phyloP scores from a whole-genome alignment of 2,329 filamentous ascomycete genomes.

The Claviceps purpurea region DNA sequence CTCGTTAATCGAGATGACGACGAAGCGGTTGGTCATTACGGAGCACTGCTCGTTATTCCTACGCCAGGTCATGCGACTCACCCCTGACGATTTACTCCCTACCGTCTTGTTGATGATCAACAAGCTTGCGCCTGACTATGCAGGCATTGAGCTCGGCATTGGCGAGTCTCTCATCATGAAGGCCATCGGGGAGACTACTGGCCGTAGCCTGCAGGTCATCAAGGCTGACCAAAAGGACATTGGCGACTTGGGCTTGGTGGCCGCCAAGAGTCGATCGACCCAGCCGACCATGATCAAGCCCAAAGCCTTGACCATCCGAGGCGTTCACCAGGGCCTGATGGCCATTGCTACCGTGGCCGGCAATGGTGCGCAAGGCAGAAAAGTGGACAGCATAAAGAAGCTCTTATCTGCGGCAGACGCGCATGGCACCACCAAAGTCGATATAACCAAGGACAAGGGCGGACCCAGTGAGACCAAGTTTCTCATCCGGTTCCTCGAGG shows the following conservation, averaged over 20 bases:
- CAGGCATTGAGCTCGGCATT: slow-evolving; percentile 94
- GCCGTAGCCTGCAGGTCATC: slow-evolving; percentile 75
- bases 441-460: slow-evolving; percentile 85
- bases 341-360: slow-evolving; percentile 77
- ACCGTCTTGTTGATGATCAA: slow-evolving; percentile 95
- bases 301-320: slow-evolving; percentile 73
- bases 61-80: slow-evolving; percentile 84
- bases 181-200: slow-evolving; percentile 87
- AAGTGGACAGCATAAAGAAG: slow-evolving; percentile 93
- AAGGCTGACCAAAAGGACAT: slow-evolving; percentile 95
- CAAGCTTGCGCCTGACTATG: slow-evolving; percentile 92
- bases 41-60: slow-evolving; percentile 85
- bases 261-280: slow-evolving; percentile 86
- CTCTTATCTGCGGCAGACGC: slow-evolving; percentile 82
- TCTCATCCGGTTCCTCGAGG: slow-evolving; percentile 83
- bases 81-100: slow-evolving; percentile 73
- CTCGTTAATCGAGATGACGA: slow-evolving; percentile 87
- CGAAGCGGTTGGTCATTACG: slow-evolving; percentile 77
- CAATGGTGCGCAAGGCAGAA: slow-evolving; percentile 76
- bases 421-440: slow-evolving; percentile 59
- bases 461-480: slow-evolving; percentile 92
- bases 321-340: slow-evolving; percentile 79
- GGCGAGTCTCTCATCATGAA: slow-evolving; percentile 99
- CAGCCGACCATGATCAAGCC: slow-evolving; percentile 98
- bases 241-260: slow-evolving; percentile 85